phyloP scores from a whole-genome alignment of 2,329 filamentous ascomycete species.

The Pseudocercospora pini-densiflorae region DNA sequence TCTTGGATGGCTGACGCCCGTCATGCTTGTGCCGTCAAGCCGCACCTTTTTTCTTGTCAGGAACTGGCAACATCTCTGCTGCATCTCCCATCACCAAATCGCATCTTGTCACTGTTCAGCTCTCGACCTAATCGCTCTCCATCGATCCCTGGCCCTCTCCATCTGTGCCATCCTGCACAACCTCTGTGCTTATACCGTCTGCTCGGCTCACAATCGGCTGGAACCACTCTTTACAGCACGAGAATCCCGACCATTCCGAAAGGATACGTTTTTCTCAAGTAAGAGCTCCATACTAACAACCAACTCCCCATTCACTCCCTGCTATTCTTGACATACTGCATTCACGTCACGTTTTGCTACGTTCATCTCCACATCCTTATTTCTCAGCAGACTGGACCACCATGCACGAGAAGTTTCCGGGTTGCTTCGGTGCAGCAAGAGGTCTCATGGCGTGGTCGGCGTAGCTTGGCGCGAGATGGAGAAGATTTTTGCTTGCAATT shows the following conservation, averaged over 20 bases:
- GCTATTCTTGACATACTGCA: not conserved
- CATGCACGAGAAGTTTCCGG: not conserved
- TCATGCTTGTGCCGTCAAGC: slow-evolving; percentile 10
- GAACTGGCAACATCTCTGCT: not conserved
- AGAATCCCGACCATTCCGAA: not conserved
- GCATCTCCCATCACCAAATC: not conserved
- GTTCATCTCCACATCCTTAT: not conserved
- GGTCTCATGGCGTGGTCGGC: not conserved
- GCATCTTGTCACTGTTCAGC: not conserved
- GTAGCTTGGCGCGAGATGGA: not conserved
- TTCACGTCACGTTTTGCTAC: not conserved
- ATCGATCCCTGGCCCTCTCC: not conserved
- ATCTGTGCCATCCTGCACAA: not conserved
- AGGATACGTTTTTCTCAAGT: slow-evolving; percentile 1
- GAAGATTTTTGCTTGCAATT: not conserved
- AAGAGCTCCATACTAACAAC: not conserved
- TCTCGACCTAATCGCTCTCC: not conserved
- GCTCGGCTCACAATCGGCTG: not conserved
- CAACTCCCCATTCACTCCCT: not conserved
- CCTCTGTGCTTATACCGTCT: not conserved
- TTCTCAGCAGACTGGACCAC: not conserved
- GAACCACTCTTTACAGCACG: not conserved
- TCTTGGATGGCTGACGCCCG: slow-evolving; percentile 3
- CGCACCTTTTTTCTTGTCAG: too few species aligned
- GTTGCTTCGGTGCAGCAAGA: not conserved